Evolutionary conservation across 2,329 filamentous ascomycete species (phyloP), one percentile per base, ranked within the genome.

Genomic region (Bipolaris gigantea): DNA sequence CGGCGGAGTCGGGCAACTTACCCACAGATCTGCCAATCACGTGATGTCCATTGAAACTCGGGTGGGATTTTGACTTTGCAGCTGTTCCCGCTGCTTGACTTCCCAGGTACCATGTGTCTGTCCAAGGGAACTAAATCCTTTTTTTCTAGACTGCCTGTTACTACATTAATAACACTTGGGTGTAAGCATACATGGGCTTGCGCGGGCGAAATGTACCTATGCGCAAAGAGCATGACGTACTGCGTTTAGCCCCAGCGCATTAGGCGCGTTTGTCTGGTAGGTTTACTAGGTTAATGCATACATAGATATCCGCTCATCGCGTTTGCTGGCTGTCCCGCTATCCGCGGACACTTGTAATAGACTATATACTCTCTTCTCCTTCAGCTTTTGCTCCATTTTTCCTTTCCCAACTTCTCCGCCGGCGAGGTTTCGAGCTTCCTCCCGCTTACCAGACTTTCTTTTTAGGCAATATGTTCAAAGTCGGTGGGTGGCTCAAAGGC

Each of bases 401-500:
- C 47, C 45, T 21, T 45, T 11, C 18, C 18, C 35, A 9, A 30
- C 27, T 27, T 32, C 25, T 54, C 15, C 42, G 36, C 18, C 46
- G 21, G 38, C 30, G 21, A 48, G 36, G 27, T 21, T 39, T 39
- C 4, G 27, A 30, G 11, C 10, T 30, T 30, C 27, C 35, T 25
- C 38, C 39, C 36, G n/a, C 33, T 39, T 19, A 5, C 10, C 32
- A 38, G 48, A 33, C 32, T 19, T 39, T 21, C 23, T 39, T 32
- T 50, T 30, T 13, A 30, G 27, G 25, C 46, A 62, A 42, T 21
- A 74, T 73, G 72, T 56, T 71, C 32, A 66, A 63, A 56, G 57
- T 76, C 25, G 71, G 73, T 60, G 74, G 75, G 49, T 77, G 73
- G 73, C 71, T 79, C 61, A 68, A 67, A 50, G 56, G 62, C 39